A percentile compares a stretch with the other conserved stretches of the same genome.
Evolutionary conservation across 805 yeast genomes (phyloP).

Genomic region (Schwanniomyces polymorphus): DNA sequence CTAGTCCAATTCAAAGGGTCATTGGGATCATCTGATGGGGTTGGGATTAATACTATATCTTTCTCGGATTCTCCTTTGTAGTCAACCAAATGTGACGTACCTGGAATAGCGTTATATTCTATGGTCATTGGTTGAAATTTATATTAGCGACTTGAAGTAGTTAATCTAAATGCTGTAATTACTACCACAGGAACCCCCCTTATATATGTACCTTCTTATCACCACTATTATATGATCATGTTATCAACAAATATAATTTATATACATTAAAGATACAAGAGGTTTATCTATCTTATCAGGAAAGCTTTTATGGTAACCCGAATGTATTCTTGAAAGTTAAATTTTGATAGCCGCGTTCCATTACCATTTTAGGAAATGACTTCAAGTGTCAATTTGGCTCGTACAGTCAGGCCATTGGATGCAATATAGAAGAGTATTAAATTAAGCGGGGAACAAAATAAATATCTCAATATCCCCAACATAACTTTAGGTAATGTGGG

Average conservation of each 20-base stretch:
- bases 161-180: not conserved
- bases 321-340: not conserved
- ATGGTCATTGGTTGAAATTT: not conserved
- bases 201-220: too few species aligned
- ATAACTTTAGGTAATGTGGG: too few species aligned
- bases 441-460: too few species aligned
- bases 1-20: slow-evolving; percentile 69
- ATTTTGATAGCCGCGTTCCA: not conserved
- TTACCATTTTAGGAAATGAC: not conserved
- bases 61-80: not conserved
- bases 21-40: slow-evolving; percentile 67
- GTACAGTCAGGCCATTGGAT: too few species aligned
- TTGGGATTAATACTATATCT: slow-evolving; percentile 56
- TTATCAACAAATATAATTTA: too few species aligned
- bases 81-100: slow-evolving; percentile 6
- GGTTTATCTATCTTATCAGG: not conserved
- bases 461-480: too few species aligned
- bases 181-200: too few species aligned
- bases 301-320: not conserved
- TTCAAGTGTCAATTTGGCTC: not conserved
- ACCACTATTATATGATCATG: too few species aligned
- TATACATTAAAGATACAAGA: not conserved
- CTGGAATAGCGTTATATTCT: slow-evolving; percentile 5
- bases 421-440: too few species aligned
- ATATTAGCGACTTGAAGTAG: not conserved